phyloP scores from a whole-genome alignment of 495 filamentous ascomycete species.

The Schizothecium vesticola region DNA sequence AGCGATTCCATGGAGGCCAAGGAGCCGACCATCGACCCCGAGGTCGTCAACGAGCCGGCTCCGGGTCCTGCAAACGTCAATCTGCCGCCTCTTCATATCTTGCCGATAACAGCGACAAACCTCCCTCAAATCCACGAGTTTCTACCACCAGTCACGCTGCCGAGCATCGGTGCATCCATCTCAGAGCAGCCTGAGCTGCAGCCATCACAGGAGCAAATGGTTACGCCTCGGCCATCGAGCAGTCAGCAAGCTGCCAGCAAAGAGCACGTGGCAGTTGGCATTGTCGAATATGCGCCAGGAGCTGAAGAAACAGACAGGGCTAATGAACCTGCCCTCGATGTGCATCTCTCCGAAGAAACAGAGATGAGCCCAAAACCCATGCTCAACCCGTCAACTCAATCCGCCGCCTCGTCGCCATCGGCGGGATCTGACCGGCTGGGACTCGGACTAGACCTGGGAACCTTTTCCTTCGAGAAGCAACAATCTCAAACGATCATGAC shows the following conservation, averaged over 20 bases:
- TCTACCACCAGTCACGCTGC: background rate
- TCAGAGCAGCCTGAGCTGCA: background rate
- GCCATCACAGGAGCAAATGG: background rate
- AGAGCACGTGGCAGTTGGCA: background rate
- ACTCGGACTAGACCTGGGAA: conserved; percentile 12
- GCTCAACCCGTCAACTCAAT: background rate
- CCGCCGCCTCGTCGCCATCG: background rate
- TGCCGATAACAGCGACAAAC: background rate
- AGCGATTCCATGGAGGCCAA: background rate
- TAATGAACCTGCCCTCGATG: background rate
- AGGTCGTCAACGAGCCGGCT: background rate
- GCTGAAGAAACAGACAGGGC: background rate
- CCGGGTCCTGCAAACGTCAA: background rate
- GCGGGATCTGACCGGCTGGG: conserved; percentile 5
- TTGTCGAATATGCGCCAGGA: background rate
- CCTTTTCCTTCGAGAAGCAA: conserved; percentile 18
- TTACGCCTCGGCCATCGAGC: background rate
- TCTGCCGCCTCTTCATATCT: background rate
- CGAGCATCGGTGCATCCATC: background rate
- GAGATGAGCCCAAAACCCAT: background rate
- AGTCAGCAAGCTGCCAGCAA: background rate
- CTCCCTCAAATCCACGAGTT: background rate
- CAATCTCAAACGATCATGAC: conserved; percentile 11
- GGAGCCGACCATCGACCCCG: background rate
- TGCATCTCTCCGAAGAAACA: background rate